These are phyloP conservation scores for Berberis vulgaris DNA, from an alignment of 164 flowering plant genomes.

Conservation along the genomic window DNA sequence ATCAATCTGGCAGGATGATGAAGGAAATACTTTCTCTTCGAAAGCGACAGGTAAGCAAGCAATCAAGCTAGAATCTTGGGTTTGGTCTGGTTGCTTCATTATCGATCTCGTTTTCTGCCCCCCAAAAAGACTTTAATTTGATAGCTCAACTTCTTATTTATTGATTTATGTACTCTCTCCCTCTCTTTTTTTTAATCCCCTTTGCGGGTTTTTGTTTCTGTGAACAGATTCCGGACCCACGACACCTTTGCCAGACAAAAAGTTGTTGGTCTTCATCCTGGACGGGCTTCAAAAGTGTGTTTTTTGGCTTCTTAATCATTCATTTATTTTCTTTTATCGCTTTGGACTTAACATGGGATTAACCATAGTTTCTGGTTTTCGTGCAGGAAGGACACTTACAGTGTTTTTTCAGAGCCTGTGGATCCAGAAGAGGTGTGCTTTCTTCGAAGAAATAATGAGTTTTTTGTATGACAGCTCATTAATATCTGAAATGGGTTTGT, in stretches of 20 bases:
- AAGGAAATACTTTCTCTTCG: constrained; percentile 6
- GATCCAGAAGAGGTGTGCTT: constrained; percentile 80
- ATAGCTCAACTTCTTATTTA: background rate
- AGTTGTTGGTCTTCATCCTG: constrained; percentile 77
- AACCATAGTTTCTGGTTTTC: constrained; percentile 3
- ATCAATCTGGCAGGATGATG: background rate
- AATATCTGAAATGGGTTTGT: background rate
- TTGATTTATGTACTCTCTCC: background rate
- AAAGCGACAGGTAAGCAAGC: constrained; percentile 43
- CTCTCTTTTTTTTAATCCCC: constrained; percentile 2
- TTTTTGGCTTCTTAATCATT: constrained; percentile 10
- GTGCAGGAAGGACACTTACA: constrained; percentile 86
- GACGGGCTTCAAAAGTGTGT: constrained; percentile 92
- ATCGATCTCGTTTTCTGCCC: constrained; percentile 7
- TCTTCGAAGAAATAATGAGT: background rate
- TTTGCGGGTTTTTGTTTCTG: constrained; percentile 18
- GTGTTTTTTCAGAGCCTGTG: constrained; percentile 90
- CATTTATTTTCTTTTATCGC: constrained; percentile 5
- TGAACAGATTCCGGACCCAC: constrained; percentile 70
- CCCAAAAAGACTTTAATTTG: background rate
- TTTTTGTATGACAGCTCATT: background rate
- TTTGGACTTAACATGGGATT: constrained; percentile 6
- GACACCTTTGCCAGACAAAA: constrained; percentile 85
- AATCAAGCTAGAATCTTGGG: constrained; percentile 1
- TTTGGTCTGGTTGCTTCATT: constrained; percentile 25